Evolutionary conservation across 176 grass and related monocot genomes (phyloP), one percentile per base, ranked within the genome.

Genomic region (Ananas comosus): DNA sequence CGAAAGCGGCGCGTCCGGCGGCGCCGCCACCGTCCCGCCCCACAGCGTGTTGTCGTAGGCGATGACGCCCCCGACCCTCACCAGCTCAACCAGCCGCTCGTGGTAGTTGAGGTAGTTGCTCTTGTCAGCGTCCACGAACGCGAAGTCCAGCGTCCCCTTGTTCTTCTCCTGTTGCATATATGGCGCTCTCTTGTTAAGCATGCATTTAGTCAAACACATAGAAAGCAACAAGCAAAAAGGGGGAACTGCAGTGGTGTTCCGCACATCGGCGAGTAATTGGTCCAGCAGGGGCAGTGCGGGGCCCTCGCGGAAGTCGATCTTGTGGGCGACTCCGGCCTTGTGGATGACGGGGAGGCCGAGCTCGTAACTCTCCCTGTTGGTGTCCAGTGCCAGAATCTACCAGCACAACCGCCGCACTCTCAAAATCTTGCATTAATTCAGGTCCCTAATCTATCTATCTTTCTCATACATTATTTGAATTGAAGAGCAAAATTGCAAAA

Each of bases 11-110:
- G 69, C 52, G 21, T 82, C 78, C 59, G 76, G 76, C 11, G 74
- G 74, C 18, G 64, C 24, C 19, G 52, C 74, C 2, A 91, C 88
- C 9, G 76, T 68, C 7, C 88, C 88, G 10, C 72, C 71, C 74
- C 80, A 96, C 42, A 96, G 75, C 49, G 84, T 96, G 82, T 91
- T 96, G 80, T 96, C 88, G 70, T 91, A 96, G 11, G 70, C 85
- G 12, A 96, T 82, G 17, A 86, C 56, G 17, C 87, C 85, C 59
- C 91, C 80, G 49, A 83, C 72, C 54, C 72, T 85, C 71, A 96
- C 82, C 13, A 91, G 78, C 53, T 78, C 63, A 13, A 88, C 59
- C 64, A 76, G 77, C 68, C 64, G 71, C 73, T 81, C 64, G 68
- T 96, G 91, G 77, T 96, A 96, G 10, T 42, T 64, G 24, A 13